Conservation (phyloP, 1,139 yeast genomes). For the Geotrichum fermentans region DNA sequence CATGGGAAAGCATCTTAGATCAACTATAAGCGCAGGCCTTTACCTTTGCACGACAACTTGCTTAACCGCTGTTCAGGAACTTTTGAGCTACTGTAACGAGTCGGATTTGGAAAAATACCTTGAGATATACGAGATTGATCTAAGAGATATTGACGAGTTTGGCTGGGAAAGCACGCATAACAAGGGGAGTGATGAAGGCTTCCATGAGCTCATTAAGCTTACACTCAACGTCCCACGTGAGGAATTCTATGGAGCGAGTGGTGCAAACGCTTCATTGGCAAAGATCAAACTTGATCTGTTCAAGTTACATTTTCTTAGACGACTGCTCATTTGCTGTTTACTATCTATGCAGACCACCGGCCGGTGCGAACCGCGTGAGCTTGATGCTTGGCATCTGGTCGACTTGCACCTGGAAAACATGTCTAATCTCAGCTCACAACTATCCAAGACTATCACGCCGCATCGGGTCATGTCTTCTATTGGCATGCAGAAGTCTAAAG, state of each 20-base stretch:
- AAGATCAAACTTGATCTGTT: slow-evolving; percentile 34
- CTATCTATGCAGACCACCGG: slow-evolving; percentile 39
- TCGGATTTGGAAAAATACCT: slow-evolving; percentile 41
- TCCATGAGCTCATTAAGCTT: slow-evolving; percentile 18
- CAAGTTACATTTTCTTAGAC: slow-evolving; percentile 39
- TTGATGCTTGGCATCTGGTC: slow-evolving; percentile 11
- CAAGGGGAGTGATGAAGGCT: slow-evolving; percentile 25
- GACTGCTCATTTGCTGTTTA: slow-evolving; percentile 42
- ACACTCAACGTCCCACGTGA: slow-evolving; percentile 18
- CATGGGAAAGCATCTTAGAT: slow-evolving; percentile 32
- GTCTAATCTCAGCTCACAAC: slow-evolving; percentile 1
- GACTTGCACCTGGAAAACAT: slow-evolving; percentile 7
- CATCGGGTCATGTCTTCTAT: neutral
- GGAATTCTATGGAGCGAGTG: slow-evolving; percentile 30
- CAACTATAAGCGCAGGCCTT: slow-evolving; percentile 34
- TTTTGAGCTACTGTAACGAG: slow-evolving; percentile 33
- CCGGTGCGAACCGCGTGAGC: slow-evolving; percentile 12
- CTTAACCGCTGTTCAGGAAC: slow-evolving; percentile 30
- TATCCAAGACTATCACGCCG: neutral
- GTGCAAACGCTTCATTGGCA: slow-evolving; percentile 30
- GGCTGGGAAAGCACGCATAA: slow-evolving; percentile 22
- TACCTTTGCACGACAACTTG: slow-evolving; percentile 29
- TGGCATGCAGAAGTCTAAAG: neutral
- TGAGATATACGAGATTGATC: slow-evolving; percentile 40
- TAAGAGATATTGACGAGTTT: slow-evolving; percentile 26